A percentile compares a stretch with the other conserved stretches of the same genome.
Conservation (phyloP, 2,329 filamentous ascomycete genomes). For the Fusarium veterinarium region DNA sequence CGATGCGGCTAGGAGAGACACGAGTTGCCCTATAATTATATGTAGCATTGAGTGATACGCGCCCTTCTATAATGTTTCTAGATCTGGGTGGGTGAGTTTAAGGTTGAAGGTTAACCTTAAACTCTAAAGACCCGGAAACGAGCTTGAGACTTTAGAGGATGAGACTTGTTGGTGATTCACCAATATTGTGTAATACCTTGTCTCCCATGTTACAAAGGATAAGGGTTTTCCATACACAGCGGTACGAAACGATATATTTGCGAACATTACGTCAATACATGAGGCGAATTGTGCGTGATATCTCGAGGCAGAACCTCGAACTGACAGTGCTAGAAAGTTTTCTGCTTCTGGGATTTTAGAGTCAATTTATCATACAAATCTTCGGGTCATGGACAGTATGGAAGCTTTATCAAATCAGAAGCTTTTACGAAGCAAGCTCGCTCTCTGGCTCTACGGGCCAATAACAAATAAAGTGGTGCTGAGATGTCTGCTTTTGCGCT, state of each 20-base stretch:
- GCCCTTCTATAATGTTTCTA: no score
- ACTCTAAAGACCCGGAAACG: no score
- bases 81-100: no score
- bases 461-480: not conserved
- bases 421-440: not conserved
- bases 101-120: not conserved
- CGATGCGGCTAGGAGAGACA: fast-evolving
- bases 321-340: fast-evolving
- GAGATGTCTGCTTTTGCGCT: not conserved
- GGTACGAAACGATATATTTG: not conserved
- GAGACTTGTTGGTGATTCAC: not conserved
- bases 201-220: not conserved
- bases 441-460: not conserved
- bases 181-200: fast-evolving
- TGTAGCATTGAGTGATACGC: not conserved
- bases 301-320: not conserved
- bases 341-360: not conserved
- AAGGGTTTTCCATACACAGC: not conserved
- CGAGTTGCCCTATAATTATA: not conserved
- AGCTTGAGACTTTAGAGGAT: not conserved
- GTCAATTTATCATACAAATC: not conserved
- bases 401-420: not conserved
- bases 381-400: not conserved
- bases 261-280: not conserved
- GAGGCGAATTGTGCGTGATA: not conserved